Evolutionary conservation across 163 green algal species (phyloP).

Genomic region (Picocystis sp.): DNA sequence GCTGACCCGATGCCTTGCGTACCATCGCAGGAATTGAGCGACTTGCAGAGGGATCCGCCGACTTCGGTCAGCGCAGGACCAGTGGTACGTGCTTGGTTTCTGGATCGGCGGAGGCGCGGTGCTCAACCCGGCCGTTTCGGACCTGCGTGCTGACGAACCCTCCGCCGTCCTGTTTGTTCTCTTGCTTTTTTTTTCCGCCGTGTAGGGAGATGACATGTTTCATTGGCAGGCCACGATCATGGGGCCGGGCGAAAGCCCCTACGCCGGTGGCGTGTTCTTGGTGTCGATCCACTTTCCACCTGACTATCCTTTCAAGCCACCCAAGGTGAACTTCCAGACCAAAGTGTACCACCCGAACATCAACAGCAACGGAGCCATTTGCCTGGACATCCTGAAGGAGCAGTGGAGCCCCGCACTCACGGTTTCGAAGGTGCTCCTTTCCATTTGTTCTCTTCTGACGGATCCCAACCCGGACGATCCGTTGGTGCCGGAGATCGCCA

Average conservation of each 20-base stretch:
- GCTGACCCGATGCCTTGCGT: not conserved
- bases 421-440: slow-evolving; percentile 96
- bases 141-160: too few species aligned
- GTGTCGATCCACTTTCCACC: slow-evolving; percentile 81
- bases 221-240: slow-evolving; percentile 96
- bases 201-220: slow-evolving; percentile 72
- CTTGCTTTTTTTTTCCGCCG: not conserved
- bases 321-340: slow-evolving; percentile 54
- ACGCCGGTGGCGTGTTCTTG: slow-evolving; percentile 90
- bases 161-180: too few species aligned
- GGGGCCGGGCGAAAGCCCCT: slow-evolving; percentile 72
- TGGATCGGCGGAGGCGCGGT: too few species aligned
- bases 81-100: slow-evolving; percentile 1
- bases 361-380: slow-evolving; percentile 95
- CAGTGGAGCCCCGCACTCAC: slow-evolving; percentile 96
- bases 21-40: slow-evolving; percentile 23
- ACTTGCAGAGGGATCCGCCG: slow-evolving; percentile 75
- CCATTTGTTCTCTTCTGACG: slow-evolving; percentile 93
- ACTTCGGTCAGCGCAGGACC: slow-evolving; percentile 57
- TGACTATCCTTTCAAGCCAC: slow-evolving; percentile 91
- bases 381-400: slow-evolving; percentile 98
- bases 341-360: slow-evolving; percentile 58
- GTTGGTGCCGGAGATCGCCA: slow-evolving; percentile 72
- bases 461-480: slow-evolving; percentile 90
- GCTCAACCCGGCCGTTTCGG: too few species aligned